Percentiles rank a stretch among this genome's conserved stretches.
Conservation (phyloP, 257 asterid species). For the Galeopsis tetrahit region DNA sequence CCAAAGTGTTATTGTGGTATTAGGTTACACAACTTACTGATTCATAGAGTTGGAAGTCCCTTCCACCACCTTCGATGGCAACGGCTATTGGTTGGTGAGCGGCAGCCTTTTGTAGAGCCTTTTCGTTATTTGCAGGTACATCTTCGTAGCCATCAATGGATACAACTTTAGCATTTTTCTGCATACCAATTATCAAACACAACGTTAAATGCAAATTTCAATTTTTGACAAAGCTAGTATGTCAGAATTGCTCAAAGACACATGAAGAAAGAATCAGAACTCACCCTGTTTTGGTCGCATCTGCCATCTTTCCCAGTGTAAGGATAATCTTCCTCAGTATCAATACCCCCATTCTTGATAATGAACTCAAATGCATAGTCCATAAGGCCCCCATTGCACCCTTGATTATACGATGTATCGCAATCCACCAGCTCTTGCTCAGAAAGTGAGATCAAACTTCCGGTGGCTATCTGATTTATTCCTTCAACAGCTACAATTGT, state of each 20-base stretch:
- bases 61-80: slow-evolving; percentile 78
- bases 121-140: slow-evolving; percentile 47
- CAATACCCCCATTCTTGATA: slow-evolving; percentile 66
- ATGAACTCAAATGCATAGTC: slow-evolving; percentile 68
- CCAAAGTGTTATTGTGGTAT: background rate
- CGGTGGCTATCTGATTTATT: slow-evolving; percentile 53
- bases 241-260: background rate
- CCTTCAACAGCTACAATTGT: slow-evolving; percentile 62
- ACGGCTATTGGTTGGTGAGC: slow-evolving; percentile 63
- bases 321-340: slow-evolving; percentile 62
- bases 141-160: slow-evolving; percentile 63
- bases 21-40: slow-evolving; percentile 41
- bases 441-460: slow-evolving; percentile 52
- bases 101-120: slow-evolving; percentile 58
- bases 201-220: background rate
- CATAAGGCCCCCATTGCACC: slow-evolving; percentile 75
- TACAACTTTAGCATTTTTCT: slow-evolving; percentile 76
- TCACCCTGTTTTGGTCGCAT: slow-evolving; percentile 56
- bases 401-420: slow-evolving; percentile 50
- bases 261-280: slow-evolving; percentile 10
- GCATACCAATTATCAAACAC: slow-evolving; percentile 28
- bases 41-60: slow-evolving; percentile 68
- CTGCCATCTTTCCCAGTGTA: slow-evolving; percentile 48
- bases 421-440: slow-evolving; percentile 75
- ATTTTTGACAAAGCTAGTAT: background rate